Evolutionary conservation across 2,329 filamentous ascomycete genomes (phyloP).

Genomic region (Boeremia lycopersici): DNA sequence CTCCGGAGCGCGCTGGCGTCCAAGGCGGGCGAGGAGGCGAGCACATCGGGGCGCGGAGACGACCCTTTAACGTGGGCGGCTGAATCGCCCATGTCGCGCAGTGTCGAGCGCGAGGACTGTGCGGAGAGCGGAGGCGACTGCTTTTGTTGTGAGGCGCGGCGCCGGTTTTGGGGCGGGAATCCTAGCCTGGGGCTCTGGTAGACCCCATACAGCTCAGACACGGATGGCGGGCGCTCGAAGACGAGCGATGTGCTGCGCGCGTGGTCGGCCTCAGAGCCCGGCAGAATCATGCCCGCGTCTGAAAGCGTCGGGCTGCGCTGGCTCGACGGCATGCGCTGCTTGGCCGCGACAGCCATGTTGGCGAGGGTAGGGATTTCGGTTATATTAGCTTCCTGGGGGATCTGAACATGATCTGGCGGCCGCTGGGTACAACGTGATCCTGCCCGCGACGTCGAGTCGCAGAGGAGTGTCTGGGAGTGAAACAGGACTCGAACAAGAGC

Average conservation of each 20-base stretch:
- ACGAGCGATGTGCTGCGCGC: conserved; percentile 59
- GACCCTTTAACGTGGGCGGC: conserved; percentile 21
- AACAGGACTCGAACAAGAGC: conserved; percentile 9
- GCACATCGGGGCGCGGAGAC: conserved; percentile 24
- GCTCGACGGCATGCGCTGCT: conserved; percentile 23
- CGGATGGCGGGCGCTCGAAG: conserved; percentile 54
- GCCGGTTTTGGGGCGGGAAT: conserved; percentile 37
- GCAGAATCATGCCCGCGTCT: conserved; percentile 93
- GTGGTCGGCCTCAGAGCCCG: conserved; percentile 55
- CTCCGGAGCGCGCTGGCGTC: conserved; percentile 28
- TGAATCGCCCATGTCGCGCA: conserved; percentile 40
- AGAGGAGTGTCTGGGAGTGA: conserved; percentile 11
- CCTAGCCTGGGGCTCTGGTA: conserved; percentile 36
- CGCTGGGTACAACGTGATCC: conserved; percentile 4
- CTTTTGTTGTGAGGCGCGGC: conserved; percentile 36
- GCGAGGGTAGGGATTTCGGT: conserved; percentile 20
- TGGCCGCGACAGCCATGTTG: conserved; percentile 31
- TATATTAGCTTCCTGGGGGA: conserved; percentile 29
- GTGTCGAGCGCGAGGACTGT: conserved; percentile 44
- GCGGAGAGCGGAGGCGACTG: conserved; percentile 41
- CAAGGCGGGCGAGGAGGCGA: conserved; percentile 45
- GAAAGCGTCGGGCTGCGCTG: conserved; percentile 72
- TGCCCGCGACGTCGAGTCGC: conserved; percentile 7
- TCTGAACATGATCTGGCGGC: conserved; percentile 26
- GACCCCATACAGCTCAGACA: conserved; percentile 37